A percentile compares a stretch with the other conserved stretches of the same genome.
Evolutionary conservation across 2,329 filamentous ascomycete species (phyloP).

Genomic region (Colletotrichum navitas): DNA sequence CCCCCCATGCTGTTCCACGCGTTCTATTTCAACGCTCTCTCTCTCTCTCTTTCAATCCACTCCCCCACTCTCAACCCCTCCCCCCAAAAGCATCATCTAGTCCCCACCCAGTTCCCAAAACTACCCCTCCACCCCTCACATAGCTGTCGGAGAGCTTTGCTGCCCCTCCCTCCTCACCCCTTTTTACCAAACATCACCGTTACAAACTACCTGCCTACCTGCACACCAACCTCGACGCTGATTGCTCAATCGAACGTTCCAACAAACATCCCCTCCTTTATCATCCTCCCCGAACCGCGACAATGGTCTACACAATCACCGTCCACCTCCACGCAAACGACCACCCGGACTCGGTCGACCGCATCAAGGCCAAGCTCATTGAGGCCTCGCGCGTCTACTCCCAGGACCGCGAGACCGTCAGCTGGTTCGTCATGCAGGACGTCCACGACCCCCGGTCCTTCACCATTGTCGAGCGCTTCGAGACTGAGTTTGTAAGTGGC

Average conservation of each 20-base stretch:
- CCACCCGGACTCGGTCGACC: constrained; percentile 71
- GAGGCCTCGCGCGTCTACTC: constrained; percentile 81
- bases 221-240: background rate
- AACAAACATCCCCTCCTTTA: background rate
- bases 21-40: background rate
- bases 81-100: background rate
- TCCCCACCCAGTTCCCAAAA: background rate
- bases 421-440: constrained; percentile 84
- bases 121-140: constrained; percentile 32
- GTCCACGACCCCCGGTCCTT: constrained; percentile 76
- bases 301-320: constrained; percentile 77
- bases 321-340: constrained; percentile 79
- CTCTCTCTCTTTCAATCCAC: background rate
- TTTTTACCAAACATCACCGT: background rate
- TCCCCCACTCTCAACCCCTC: constrained; percentile 13
- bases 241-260: background rate
- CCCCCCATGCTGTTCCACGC: background rate
- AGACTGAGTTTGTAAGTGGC: constrained; percentile 69
- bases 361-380: constrained; percentile 78
- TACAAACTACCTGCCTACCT: background rate
- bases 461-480: constrained; percentile 81
- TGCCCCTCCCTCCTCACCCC: background rate
- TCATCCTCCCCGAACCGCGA: constrained; percentile 43
- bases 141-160: constrained; percentile 16
- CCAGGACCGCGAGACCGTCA: constrained; percentile 77